Conservation (phyloP, 2,329 filamentous ascomycete genomes). For the Aspergillus texensis region DNA sequence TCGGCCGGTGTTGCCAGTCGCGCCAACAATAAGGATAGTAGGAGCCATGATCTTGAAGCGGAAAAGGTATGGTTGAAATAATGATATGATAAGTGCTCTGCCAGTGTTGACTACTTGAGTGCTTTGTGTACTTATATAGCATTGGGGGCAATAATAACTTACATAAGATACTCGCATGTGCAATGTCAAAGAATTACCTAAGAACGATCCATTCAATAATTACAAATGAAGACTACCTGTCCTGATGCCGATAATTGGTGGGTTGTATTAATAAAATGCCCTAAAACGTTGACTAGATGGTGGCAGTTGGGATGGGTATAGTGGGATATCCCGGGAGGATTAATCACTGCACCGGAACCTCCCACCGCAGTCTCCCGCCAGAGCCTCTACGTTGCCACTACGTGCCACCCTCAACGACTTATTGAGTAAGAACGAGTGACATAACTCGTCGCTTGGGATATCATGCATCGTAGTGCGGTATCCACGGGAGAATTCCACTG, state of each 20-base stretch:
- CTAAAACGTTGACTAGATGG: too few species aligned
- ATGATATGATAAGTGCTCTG: neutral
- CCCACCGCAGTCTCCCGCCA: neutral
- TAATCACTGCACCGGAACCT: neutral
- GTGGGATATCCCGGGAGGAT: too few species aligned
- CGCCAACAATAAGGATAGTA: conserved; percentile 40
- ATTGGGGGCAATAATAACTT: too few species aligned
- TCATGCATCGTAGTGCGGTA: neutral
- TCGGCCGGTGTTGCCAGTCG: conserved; percentile 43
- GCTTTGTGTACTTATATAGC: too few species aligned
- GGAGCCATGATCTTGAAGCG: conserved; percentile 31
- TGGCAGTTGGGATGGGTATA: too few species aligned
- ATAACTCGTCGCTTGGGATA: neutral
- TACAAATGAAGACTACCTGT: too few species aligned
- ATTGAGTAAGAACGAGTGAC: neutral
- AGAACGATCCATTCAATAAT: neutral
- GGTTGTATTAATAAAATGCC: too few species aligned
- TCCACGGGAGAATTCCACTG: conserved; percentile 15
- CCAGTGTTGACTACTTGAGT: neutral
- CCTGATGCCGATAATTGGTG: too few species aligned
- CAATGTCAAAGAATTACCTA: neutral
- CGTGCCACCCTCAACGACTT: neutral
- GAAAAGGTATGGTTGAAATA: neutral
- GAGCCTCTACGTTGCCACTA: neutral
- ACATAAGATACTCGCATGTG: neutral